These are phyloP conservation scores for Edaphochlamys debaryana DNA, from an alignment of 139 green algal species.

Conservation along the genomic window DNA sequence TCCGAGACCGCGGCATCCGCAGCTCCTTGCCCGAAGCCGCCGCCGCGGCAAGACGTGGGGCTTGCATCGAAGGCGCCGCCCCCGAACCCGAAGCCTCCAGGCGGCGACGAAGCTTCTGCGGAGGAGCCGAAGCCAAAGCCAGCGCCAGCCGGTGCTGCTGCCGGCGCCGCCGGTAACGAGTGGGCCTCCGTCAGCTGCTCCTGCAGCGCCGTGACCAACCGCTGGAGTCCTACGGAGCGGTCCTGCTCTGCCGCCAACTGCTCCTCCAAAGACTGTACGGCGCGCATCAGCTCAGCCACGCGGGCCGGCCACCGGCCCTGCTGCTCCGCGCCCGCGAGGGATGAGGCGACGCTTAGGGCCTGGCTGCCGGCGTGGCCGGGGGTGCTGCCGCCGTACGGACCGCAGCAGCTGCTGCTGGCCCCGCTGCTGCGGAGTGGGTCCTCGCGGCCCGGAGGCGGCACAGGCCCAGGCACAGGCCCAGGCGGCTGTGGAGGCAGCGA, in stretches of 20 bases:
- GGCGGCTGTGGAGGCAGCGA: too few species aligned
- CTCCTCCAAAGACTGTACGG: slow-evolving; percentile 15
- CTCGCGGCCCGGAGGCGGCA: too few species aligned
- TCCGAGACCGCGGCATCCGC: too few species aligned
- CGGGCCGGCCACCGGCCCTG: slow-evolving; percentile 17
- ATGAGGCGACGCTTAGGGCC: too few species aligned
- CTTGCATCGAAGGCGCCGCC: too few species aligned
- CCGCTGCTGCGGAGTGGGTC: too few species aligned
- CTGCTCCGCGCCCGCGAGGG: too few species aligned
- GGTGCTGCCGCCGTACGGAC: too few species aligned
- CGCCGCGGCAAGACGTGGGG: too few species aligned
- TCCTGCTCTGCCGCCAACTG: slow-evolving; percentile 7
- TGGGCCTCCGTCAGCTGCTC: slow-evolving; percentile 22
- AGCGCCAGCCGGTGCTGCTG: not conserved
- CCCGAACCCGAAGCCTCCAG: too few species aligned
- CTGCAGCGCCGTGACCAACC: slow-evolving; percentile 25
- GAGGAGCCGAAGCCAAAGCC: not conserved
- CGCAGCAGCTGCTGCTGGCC: not conserved
- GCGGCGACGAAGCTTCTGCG: not conserved
- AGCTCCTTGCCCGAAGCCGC: not conserved
- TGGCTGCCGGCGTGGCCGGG: not conserved
- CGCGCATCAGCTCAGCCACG: slow-evolving; percentile 8
- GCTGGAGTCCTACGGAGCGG: slow-evolving; percentile 1
- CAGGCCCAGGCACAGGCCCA: too few species aligned
- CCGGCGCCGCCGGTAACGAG: too few species aligned